Percentiles rank a stretch among this genome's conserved stretches.
phyloP scores from a whole-genome alignment of 192 early-diverging fungal genomes.

The Thoreauomyces humboldtii region DNA sequence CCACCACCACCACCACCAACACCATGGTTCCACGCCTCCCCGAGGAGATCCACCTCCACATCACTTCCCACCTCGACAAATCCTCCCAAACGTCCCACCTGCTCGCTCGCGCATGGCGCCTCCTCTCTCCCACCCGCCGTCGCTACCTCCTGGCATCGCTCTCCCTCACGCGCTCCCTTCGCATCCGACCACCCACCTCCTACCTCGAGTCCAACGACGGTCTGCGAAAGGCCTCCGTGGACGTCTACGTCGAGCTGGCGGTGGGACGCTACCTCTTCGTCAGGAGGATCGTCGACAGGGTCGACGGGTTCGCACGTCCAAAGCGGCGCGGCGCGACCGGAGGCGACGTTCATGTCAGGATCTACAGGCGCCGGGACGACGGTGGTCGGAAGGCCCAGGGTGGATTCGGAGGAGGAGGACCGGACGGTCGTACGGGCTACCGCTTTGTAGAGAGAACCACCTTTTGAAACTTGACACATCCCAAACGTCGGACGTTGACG shows the following conservation, averaged over 20 bases:
- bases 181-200: background rate
- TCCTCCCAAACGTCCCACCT: background rate
- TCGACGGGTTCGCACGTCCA: too few species aligned
- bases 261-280: background rate
- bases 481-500: too few species aligned
- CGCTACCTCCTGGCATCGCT: background rate
- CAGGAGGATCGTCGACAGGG: background rate
- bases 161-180: background rate
- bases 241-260: background rate
- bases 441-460: too few species aligned
- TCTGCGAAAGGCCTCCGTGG: background rate
- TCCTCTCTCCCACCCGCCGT: background rate
- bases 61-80: background rate
- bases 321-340: too few species aligned
- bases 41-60: background rate
- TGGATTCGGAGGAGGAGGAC: background rate
- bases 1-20: too few species aligned
- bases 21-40: too few species aligned
- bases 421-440: too few species aligned
- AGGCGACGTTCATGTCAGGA: too few species aligned
- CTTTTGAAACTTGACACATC: too few species aligned
- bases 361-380: too few species aligned
- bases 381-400: background rate
- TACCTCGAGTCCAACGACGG: background rate
- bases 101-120: conserved; percentile 4